Conservation (phyloP, 768 basidiomycete genomes). For the Suillus discolor region DNA sequence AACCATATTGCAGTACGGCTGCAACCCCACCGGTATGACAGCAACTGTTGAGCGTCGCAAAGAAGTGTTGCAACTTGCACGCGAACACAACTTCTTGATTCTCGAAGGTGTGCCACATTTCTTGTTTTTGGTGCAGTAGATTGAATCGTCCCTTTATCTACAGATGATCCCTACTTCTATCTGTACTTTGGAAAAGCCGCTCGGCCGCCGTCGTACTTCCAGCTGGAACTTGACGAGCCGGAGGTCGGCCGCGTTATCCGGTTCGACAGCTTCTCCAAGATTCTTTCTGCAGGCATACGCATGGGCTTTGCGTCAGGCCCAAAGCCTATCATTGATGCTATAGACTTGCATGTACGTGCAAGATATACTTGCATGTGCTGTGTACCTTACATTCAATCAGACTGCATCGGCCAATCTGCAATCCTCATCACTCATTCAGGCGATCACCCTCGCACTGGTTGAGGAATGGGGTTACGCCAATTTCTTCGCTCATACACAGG, state of each 20-base stretch:
- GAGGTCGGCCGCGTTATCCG: conserved; percentile 80
- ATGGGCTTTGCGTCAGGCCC: conserved; percentile 85
- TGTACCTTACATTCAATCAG: conserved; percentile 37
- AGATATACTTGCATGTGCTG: conserved; percentile 10
- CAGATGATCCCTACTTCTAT: conserved; percentile 82
- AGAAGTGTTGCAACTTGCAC: conserved; percentile 71
- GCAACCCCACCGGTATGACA: conserved; percentile 86
- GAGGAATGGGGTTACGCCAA: conserved; percentile 76
- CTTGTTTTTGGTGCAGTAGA: neutral
- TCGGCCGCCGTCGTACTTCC: conserved; percentile 79
- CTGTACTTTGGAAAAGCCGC: conserved; percentile 71
- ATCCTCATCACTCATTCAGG: conserved; percentile 63
- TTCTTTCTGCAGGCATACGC: conserved; percentile 75
- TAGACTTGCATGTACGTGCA: conserved; percentile 66
- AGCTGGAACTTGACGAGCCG: conserved; percentile 67
- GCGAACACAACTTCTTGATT: conserved; percentile 77
- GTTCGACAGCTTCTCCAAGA: conserved; percentile 89
- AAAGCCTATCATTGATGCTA: conserved; percentile 59
- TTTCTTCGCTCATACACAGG: conserved; percentile 67
- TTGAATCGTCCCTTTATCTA: neutral
- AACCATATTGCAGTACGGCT: conserved; percentile 59
- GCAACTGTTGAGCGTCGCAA: conserved; percentile 67
- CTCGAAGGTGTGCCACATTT: conserved; percentile 66
- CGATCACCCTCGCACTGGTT: conserved; percentile 58
- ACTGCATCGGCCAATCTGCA: conserved; percentile 71